Evolutionary conservation across 768 basidiomycete species (phyloP), one percentile per base, ranked within the genome.

Genomic region (Tephrocybe sp.): DNA sequence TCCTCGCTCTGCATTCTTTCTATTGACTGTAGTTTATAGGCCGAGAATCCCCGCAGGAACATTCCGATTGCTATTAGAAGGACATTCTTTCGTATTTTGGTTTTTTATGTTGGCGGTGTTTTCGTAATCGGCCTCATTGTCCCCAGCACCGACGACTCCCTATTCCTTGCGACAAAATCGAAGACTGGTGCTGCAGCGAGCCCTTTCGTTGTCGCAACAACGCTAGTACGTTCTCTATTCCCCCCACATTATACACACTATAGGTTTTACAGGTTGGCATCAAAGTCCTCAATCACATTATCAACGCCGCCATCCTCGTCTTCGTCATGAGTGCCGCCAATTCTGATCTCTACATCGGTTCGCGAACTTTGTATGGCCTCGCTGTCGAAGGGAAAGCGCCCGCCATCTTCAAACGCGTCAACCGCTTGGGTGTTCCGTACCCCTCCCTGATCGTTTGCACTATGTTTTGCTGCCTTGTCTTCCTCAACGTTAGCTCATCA

Each of bases 61-160:
- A 84, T 91, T 53, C 86, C 88, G 1, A 77, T 74, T 50, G 86
- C 84, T n/a, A 84, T 86, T 42, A 66, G 74, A 46, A 68, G 78
- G 56, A 87, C 82, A 23, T 86, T 84, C 67, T 78, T 73, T 60
- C 78, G 81, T 42, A 74, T 75, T 43, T 56, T 74, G 38, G 51
- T 73, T 25, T 75, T 91, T 75, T 90, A 88, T 60, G 76, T 88
- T 38, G 80, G 81, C 18, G 77, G 80, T 11, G 82, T 90, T 4
- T 84, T 87, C 54, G 80, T 86, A 19, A 85, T 90, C 58, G 80
- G 86, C 39, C 65, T 91, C 47, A 74, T 83, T 46, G 84, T 90
- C 21, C 84, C 85, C 11, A 80, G 78, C 54, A 81, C 76, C 21
- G 68, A 80, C 57, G 59, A 75, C 22, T 69, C 76, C 25, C 62